Percentiles rank a stretch among this genome's conserved stretches.
Evolutionary conservation across 441 rosid species (phyloP).

Genomic region (Metrosideros polymorpha): DNA sequence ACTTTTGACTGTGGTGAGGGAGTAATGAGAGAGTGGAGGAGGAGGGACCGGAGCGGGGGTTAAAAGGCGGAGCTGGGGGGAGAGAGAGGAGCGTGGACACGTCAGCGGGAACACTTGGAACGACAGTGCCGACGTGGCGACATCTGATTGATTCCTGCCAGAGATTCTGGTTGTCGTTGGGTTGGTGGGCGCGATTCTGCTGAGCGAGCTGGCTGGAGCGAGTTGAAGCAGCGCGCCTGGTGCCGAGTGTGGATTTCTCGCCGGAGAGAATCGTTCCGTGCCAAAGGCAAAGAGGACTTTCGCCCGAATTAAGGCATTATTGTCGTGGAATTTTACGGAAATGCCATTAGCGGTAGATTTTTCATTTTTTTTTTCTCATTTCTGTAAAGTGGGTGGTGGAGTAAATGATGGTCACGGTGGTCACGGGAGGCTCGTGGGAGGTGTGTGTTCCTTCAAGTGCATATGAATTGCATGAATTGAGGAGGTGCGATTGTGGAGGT

Average conservation of each 20-base stretch:
- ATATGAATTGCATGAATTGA: background rate
- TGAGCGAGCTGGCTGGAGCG: background rate
- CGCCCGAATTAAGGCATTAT: background rate
- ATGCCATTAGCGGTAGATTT: background rate
- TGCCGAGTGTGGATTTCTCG: slow-evolving; percentile 1
- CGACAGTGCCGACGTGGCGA: slow-evolving; percentile 17
- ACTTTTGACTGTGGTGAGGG: background rate
- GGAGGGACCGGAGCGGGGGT: background rate
- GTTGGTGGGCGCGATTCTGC: no score
- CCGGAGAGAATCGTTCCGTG: no score
- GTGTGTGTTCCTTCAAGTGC: background rate
- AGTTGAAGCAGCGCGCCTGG: slow-evolving; percentile 2
- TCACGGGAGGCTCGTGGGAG: background rate
- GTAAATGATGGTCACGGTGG: background rate
- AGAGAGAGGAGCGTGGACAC: slow-evolving; percentile 22
- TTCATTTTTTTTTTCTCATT: no score
- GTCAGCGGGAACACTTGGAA: slow-evolving; percentile 14
- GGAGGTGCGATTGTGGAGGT: background rate
- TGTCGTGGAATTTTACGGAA: background rate
- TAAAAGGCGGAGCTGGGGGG: background rate
- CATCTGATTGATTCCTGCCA: background rate
- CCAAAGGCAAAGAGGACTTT: background rate
- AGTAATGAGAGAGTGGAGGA: background rate
- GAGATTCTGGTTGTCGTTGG: background rate
- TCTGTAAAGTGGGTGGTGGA: background rate